Evolutionary conservation across 495 filamentous ascomycete genomes (phyloP).

Genomic region (Xylaria palmicola): DNA sequence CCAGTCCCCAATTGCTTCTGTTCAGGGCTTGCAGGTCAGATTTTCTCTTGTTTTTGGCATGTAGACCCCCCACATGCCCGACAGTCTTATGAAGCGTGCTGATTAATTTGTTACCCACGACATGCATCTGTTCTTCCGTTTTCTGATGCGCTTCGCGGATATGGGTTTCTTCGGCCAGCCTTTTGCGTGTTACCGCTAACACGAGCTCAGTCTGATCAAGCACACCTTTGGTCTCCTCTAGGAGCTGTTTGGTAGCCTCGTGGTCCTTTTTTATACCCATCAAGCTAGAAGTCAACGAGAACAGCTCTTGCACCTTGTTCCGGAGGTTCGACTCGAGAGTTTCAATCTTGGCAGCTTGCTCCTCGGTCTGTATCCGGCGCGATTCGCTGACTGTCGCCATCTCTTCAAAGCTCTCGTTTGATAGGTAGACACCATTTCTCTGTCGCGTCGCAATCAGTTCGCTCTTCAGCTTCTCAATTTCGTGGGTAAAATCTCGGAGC

Average conservation of each 20-base stretch:
- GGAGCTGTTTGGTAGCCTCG: slow-evolving; percentile 64
- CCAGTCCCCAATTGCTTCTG: slow-evolving; percentile 71
- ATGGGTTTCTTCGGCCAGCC: slow-evolving; percentile 74
- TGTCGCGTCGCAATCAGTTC: slow-evolving; percentile 92
- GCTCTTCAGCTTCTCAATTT: slow-evolving; percentile 90
- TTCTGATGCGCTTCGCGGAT: slow-evolving; percentile 80
- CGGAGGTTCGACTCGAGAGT: slow-evolving; percentile 84
- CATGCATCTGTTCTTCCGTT: slow-evolving; percentile 74
- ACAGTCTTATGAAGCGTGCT: slow-evolving; percentile 73
- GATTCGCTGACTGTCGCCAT: slow-evolving; percentile 89
- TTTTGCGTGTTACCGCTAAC: slow-evolving; percentile 69
- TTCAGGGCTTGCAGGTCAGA: slow-evolving; percentile 79
- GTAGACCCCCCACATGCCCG: slow-evolving; percentile 73
- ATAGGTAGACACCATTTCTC: slow-evolving; percentile 91
- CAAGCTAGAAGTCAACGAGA: slow-evolving; percentile 79
- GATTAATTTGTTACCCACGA: slow-evolving; percentile 71
- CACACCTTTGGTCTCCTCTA: slow-evolving; percentile 76
- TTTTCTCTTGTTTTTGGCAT: slow-evolving; percentile 78
- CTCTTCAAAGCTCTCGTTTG: slow-evolving; percentile 79
- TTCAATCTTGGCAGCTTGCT: slow-evolving; percentile 88
- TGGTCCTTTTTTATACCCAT: slow-evolving; percentile 83
- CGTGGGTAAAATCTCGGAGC: slow-evolving; percentile 83
- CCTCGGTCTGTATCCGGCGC: slow-evolving; percentile 85
- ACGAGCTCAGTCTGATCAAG: slow-evolving; percentile 85
- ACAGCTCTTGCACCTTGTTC: slow-evolving; percentile 89